phyloP scores from a whole-genome alignment of 2,329 filamentous ascomycete species.

The Sporothrix curviconia region DNA sequence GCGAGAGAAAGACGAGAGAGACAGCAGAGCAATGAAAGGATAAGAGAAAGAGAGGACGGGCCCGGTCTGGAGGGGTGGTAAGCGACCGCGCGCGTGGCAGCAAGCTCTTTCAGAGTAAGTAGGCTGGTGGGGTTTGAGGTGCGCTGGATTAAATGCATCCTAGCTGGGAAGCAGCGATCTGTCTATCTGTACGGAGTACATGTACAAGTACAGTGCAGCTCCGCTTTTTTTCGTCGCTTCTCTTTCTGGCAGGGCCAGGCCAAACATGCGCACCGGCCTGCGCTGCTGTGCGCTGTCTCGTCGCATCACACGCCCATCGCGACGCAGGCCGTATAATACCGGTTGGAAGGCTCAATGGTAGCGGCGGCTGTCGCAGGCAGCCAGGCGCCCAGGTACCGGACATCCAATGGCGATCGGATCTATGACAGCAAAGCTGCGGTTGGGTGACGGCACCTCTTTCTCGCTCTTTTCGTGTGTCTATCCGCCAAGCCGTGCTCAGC shows the following conservation, averaged over 20 bases:
- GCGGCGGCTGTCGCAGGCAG: background rate
- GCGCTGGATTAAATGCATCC: background rate
- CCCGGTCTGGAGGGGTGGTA: slow-evolving; percentile 4
- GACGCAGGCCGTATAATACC: too few relatives aligned
- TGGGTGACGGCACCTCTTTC: background rate
- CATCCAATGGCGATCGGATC: background rate
- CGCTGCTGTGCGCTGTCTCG: too few relatives aligned
- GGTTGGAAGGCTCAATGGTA: background rate
- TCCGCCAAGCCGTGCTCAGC: background rate
- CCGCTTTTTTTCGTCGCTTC: background rate
- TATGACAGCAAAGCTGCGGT: background rate
- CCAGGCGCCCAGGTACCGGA: too few relatives aligned
- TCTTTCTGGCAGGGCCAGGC: background rate
- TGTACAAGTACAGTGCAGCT: too few relatives aligned
- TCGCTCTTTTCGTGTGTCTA: background rate
- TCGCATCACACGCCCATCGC: too few relatives aligned
- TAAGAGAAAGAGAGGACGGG: background rate
- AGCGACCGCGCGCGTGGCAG: background rate
- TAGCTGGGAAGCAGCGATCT: background rate
- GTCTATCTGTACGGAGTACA: background rate
- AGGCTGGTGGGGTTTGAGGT: slow-evolving; percentile 12
- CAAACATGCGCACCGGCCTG: too few relatives aligned
- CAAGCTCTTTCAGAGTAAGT: slow-evolving; percentile 6
- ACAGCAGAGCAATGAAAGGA: background rate
- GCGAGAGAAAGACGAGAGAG: background rate